Conservation (phyloP, 2,329 filamentous ascomycete species). For the Phialophora verrucosa region DNA sequence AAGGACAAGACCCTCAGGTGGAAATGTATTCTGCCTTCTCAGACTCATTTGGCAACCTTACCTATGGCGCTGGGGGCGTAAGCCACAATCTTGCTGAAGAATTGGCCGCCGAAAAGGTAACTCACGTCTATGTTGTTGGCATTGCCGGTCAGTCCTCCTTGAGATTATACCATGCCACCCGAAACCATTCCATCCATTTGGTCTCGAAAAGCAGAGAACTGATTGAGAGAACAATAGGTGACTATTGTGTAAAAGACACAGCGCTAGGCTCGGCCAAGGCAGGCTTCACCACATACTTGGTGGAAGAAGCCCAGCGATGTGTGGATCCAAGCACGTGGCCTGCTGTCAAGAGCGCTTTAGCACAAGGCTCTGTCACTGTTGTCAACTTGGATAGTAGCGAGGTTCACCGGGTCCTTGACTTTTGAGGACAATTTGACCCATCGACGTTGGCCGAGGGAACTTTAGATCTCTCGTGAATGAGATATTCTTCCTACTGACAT, state of each 20-base stretch:
- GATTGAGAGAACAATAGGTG: conserved; percentile 45
- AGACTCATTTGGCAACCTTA: conserved; percentile 69
- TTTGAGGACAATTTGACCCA: conserved; percentile 11
- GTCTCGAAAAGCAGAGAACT: neutral
- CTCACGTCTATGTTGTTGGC: conserved; percentile 84
- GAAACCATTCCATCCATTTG: neutral
- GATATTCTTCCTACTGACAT: neutral
- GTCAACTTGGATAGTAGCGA: conserved; percentile 30
- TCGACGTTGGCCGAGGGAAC: neutral
- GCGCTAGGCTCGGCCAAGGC: conserved; percentile 76
- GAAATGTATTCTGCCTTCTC: conserved; percentile 97
- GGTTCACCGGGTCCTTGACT: conserved; percentile 27
- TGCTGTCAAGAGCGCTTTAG: conserved; percentile 43
- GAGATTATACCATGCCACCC: neutral
- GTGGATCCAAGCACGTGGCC: conserved; percentile 70
- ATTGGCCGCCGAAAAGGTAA: conserved; percentile 65
- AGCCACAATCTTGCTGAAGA: conserved; percentile 65
- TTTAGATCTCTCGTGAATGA: neutral
- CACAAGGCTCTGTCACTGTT: conserved; percentile 31
- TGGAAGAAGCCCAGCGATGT: conserved; percentile 77
- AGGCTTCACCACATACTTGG: conserved; percentile 76
- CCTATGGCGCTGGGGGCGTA: conserved; percentile 45
- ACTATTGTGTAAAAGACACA: conserved; percentile 86
- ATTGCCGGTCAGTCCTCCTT: conserved; percentile 64
- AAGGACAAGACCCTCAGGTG: conserved; percentile 73